Base-by-base conservation (phyloP, 2,329 filamentous ascomycete species). In the Ilyonectria destructans region DNA sequence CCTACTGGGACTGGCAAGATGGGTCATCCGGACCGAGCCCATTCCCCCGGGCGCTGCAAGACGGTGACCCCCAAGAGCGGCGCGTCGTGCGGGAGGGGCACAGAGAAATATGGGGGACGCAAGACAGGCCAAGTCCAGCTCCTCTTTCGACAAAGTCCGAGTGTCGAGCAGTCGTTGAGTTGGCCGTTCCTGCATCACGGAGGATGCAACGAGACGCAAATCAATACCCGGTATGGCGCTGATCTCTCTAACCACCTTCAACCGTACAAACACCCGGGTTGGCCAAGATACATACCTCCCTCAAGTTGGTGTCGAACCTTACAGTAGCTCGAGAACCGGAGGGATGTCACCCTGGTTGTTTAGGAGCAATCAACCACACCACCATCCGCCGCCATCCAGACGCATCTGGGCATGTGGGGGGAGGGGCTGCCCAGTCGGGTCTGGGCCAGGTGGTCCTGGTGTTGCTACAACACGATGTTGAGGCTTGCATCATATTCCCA, bases 401-500 rank as follows among this genome's bases (percentile, higher is more conserved):
- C 48, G 62, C 63, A 37, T 40, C 61, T 56, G 45, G 64, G 62
- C 52, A 60, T 61, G 68, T 70, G 68, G 73, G 68, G 62, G 64
- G 65, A 65, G 61, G 63, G 58, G 57, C 43, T 58, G 61, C 62
- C 69, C 65, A 67, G 61, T 67, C 62, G 68, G 60, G 62, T 55
- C 65, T 67, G 46, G 60, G 46, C 62, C 56, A 55, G 54, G 54
- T 62, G 48, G 57, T 49, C 62, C 45, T 52, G 55, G 63, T 69
- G 62, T 64, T 46, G 65, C 66, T 65, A 62, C 67, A 62, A 71
- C 71, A 69, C 67, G 69, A 69, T 62, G 35, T 51, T 48, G 62
- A 65, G 72, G 62, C 69, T 72, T 66, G 73, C 72, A 73, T 69
- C 73, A 75, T 74, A 66, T 37, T 37, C 17, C 31, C 35, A 54